Evolutionary conservation across 1,139 yeast genomes (phyloP).

Genomic region (Blastobotrys serpentis): DNA sequence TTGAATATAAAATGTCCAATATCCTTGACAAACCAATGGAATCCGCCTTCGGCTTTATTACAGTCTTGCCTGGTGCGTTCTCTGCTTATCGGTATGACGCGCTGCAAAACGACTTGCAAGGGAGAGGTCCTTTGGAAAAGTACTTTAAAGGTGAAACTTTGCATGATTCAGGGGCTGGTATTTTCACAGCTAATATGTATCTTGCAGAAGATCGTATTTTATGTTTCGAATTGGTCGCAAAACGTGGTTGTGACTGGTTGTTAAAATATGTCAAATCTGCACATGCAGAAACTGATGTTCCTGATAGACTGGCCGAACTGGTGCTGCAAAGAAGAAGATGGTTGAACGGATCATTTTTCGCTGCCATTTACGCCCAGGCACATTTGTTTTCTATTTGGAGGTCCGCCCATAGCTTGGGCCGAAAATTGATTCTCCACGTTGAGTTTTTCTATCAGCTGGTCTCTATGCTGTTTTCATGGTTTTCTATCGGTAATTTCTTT

Average conservation of each 20-base stretch:
- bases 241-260: slow-evolving; percentile 84
- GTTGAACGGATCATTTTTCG: slow-evolving; percentile 97
- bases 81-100: slow-evolving; percentile 94
- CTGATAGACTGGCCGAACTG: slow-evolving; percentile 86
- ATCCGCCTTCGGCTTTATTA: slow-evolving; percentile 86
- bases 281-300: slow-evolving; percentile 96
- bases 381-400: slow-evolving; percentile 79
- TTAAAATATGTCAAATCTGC: slow-evolving; percentile 90
- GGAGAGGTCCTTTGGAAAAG: slow-evolving; percentile 86
- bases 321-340: slow-evolving; percentile 97
- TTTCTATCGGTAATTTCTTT: slow-evolving; percentile 85
- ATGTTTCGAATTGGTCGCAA: slow-evolving; percentile 96
- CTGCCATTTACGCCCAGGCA: slow-evolving; percentile 83
- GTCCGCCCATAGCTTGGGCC: slow-evolving; percentile 73
- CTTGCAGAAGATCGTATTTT: slow-evolving; percentile 95
- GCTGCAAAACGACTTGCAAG: slow-evolving; percentile 76
- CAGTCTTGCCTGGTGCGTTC: slow-evolving; percentile 94
- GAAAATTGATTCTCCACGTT: slow-evolving; percentile 77
- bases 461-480: slow-evolving; percentile 77
- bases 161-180: slow-evolving; percentile 57
- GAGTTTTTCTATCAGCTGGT: slow-evolving; percentile 83
- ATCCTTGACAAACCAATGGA: slow-evolving; percentile 94
- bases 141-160: slow-evolving; percentile 87
- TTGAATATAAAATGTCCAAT: slow-evolving; percentile 94
- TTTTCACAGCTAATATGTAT: slow-evolving; percentile 95